Evolutionary conservation across 1,139 yeast species (phyloP).

Genomic region (Kodamaea derodonti): DNA sequence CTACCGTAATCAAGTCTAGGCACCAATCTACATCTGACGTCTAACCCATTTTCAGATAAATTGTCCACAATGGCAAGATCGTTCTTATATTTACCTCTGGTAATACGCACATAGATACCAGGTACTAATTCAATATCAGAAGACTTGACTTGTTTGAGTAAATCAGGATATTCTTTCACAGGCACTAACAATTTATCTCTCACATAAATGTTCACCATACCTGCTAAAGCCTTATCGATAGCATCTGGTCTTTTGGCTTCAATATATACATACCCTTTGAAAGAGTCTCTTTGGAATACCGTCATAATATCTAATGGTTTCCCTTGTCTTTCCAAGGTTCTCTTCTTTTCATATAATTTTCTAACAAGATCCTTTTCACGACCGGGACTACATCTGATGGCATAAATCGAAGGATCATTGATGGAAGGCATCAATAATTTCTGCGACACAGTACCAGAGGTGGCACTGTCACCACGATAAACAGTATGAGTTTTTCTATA

Average conservation of each 20-base stretch:
- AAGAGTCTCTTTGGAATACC: slow-evolving; percentile 93
- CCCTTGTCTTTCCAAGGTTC: slow-evolving; percentile 59
- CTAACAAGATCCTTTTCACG: slow-evolving; percentile 89
- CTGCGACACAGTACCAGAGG: slow-evolving; percentile 82
- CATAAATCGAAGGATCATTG: slow-evolving; percentile 95
- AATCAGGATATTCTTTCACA: slow-evolving; percentile 90
- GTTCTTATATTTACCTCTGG: slow-evolving; percentile 88
- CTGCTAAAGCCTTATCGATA: slow-evolving; percentile 80
- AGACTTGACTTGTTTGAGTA: slow-evolving; percentile 84
- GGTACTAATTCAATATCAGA: slow-evolving; percentile 86
- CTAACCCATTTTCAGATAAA: slow-evolving; percentile 90
- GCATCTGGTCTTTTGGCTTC: slow-evolving; percentile 95
- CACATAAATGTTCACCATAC: slow-evolving; percentile 81
- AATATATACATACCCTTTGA: slow-evolving; percentile 84
- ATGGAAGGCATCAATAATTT: slow-evolving; percentile 91
- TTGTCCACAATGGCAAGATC: slow-evolving; percentile 93
- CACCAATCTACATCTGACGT: slow-evolving; percentile 85
- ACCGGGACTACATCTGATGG: slow-evolving; percentile 89
- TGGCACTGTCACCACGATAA: slow-evolving; percentile 78
- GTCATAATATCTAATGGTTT: slow-evolving; percentile 72
- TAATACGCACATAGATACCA: slow-evolving; percentile 87
- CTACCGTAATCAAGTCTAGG: slow-evolving; percentile 92
- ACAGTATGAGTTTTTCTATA: slow-evolving; percentile 85
- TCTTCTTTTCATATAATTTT: slow-evolving; percentile 74
- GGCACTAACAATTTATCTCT: slow-evolving; percentile 81